Evolutionary conservation across 768 basidiomycete species (phyloP), one percentile per base, ranked within the genome.

Genomic region (Hypholoma sublateritium): DNA sequence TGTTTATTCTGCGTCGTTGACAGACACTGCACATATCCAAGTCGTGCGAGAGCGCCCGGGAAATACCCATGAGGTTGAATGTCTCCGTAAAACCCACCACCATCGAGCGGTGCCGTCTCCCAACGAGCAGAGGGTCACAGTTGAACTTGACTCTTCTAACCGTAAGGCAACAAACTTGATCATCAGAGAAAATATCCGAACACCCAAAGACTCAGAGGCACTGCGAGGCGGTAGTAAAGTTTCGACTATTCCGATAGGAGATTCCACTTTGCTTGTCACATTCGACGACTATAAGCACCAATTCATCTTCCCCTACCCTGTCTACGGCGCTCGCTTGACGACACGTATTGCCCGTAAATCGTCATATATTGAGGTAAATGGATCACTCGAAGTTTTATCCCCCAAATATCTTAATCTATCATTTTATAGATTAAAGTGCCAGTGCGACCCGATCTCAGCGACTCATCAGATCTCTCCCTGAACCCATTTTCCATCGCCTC

Each of bases 331-430:
- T 17, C 69, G 70, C 14, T 50, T 65, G 1, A 81, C 72, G 60
- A 62, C 78, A 9, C 75, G 81, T 4, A 61, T 85, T 34, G 84
- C 85, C 8, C 74, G 84, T 37, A 83, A 80, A 59, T 86, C 83
- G 1, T 72, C 65, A 22, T 86, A 81, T 55, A 67, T 85, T 5
- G 75, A 78, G 65, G 73, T 75, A 65, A 69, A 69, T 70, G 12
- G 5, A 7, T 13, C 5, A 5, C 34, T 11, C 34, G 53, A 65
- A 12, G 58, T 64, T 9, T 64, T 63, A n/a, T 22, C 59, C 1
- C 58, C 56, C 4, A 61, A 55, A 48, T 65, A 34, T 59, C 58
- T 53, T 60, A 64, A 67, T 22, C n/a, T 57, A 46, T 54, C 56
- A 17, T 51, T 14, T 11, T 21, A 7, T 37, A 72, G 69, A 55